Evolutionary conservation across 1,284 basidiomycete genomes (phyloP), one percentile per base, ranked within the genome.

Genomic region (Sporisorium sorghi): DNA sequence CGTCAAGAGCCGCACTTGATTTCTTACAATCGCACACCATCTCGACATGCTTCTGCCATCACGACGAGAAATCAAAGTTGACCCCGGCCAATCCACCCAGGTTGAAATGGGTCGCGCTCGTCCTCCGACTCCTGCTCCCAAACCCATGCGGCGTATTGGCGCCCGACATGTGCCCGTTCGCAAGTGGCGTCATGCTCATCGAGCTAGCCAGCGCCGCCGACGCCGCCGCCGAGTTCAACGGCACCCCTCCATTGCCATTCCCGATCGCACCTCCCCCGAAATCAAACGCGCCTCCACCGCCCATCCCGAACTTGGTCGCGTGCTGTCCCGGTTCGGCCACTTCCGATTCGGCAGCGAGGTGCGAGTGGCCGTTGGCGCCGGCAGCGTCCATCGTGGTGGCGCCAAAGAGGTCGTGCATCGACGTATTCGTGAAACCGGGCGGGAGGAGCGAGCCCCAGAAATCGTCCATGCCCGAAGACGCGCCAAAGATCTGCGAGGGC

Each of bases 361-460:
- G 59, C 40, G 48, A 24, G 30, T 60, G 47, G 24, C 40, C 55
- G 26, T 51, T 58, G 19, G 54, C 21, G 3, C 28, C 23, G 11
- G 30, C 8, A n/a, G 44, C 47, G 24, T 65, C 61, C 30, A 33
- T 37, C 10, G 46, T 42, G 17, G 65, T 28, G 3, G 71, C 72
- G 21, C 67, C 72, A 17, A 75, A 75, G 1, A 75, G 52, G 21
- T 75, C 73, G 35, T 71, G 73, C 73, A 75, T 75, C 33, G 68
- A 61, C 2, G 67, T 56, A 7, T 60, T 60, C 4, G 59, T 68
- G 56, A 81, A 80, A 21, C 79, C 79, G 15, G 78, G 78, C 0
- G 79, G 79, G 2, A 81, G 58, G 7, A 81, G 62, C 0, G 72
- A 71, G 35, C 70, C 68, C 79, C 79, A 81, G 53, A 79, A 81